These are phyloP conservation scores for Coemansia sp. DNA, from an alignment of 192 early-diverging fungal genomes.

Conservation along the genomic window DNA sequence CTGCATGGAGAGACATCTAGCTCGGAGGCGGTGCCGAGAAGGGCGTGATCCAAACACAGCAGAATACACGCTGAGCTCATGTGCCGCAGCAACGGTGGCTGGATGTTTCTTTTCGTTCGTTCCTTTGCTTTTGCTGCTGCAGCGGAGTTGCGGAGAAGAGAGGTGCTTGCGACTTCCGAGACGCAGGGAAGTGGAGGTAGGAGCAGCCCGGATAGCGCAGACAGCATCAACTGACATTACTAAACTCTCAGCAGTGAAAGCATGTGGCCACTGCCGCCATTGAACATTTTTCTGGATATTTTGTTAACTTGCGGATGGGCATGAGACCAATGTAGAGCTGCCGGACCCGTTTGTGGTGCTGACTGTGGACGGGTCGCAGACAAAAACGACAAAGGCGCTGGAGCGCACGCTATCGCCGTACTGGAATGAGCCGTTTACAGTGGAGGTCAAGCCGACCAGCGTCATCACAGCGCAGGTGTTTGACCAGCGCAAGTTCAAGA, in stretches of 20 bases:
- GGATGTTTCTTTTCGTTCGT: too few species aligned
- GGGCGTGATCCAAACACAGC: background rate
- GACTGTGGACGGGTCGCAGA: conserved; percentile 94
- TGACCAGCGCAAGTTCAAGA: conserved; percentile 97
- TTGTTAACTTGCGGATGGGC: background rate
- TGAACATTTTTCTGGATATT: background rate
- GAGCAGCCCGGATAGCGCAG: background rate
- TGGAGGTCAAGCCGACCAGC: conserved; percentile 57
- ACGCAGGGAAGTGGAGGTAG: background rate
- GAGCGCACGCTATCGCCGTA: conserved; percentile 92
- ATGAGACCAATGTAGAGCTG: conserved; percentile 48
- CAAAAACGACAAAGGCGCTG: conserved; percentile 82
- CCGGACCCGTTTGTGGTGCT: conserved; percentile 97
- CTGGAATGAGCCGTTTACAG: conserved; percentile 82
- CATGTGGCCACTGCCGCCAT: background rate
- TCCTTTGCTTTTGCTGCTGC: background rate
- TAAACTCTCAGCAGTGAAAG: background rate
- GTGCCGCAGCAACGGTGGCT: too few species aligned
- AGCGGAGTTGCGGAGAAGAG: background rate
- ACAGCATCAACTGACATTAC: conserved; percentile 4
- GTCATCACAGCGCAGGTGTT: conserved; percentile 94
- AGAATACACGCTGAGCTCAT: too few species aligned
- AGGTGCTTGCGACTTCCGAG: background rate
- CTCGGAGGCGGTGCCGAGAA: background rate
- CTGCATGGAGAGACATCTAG: conserved; percentile 1